Percentiles rank a stretch among this genome's conserved stretches.
These are phyloP conservation scores for Yamadazyma dendronema DNA, from an alignment of 1,139 yeast genomes.

Conservation along the genomic window DNA sequence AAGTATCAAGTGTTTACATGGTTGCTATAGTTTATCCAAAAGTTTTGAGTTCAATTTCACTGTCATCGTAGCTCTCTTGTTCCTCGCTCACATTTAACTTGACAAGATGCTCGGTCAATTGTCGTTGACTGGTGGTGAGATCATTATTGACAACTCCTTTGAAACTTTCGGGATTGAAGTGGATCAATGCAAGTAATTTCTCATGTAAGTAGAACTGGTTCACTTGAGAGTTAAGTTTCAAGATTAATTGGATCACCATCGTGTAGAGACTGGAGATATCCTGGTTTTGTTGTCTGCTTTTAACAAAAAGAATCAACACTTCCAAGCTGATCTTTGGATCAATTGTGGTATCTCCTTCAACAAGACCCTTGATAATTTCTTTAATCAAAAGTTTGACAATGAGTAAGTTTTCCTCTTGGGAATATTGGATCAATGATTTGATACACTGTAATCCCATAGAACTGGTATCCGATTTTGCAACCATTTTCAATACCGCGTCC, in stretches of 20 bases:
- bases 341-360: constrained; percentile 10
- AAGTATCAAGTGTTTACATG: too few relatives aligned
- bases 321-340: constrained; percentile 52
- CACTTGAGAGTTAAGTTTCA: constrained; percentile 35
- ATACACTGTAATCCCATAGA: constrained; percentile 58
- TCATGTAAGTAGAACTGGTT: constrained; percentile 42
- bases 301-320: constrained; percentile 48
- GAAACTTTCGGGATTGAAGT: constrained; percentile 50
- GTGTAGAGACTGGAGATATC: constrained; percentile 34
- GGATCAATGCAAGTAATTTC: constrained; percentile 52
- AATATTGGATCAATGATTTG: constrained; percentile 50
- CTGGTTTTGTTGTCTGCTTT: constrained; percentile 27
- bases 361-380: constrained; percentile 9
- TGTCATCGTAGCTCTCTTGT: constrained; percentile 15
- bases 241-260: constrained; percentile 50
- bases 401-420: constrained; percentile 23
- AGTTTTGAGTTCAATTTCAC: constrained; percentile 35
- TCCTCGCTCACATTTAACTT: constrained; percentile 15
- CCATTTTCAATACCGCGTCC: constrained; percentile 33
- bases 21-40: constrained; percentile 20
- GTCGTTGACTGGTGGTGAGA: constrained; percentile 37
- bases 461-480: constrained; percentile 29
- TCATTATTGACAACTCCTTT: constrained; percentile 45
- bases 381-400: constrained; percentile 25
- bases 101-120: constrained; percentile 42